phyloP scores from a whole-genome alignment of 345 rosid species.

The Eucalyptus cloeziana region DNA sequence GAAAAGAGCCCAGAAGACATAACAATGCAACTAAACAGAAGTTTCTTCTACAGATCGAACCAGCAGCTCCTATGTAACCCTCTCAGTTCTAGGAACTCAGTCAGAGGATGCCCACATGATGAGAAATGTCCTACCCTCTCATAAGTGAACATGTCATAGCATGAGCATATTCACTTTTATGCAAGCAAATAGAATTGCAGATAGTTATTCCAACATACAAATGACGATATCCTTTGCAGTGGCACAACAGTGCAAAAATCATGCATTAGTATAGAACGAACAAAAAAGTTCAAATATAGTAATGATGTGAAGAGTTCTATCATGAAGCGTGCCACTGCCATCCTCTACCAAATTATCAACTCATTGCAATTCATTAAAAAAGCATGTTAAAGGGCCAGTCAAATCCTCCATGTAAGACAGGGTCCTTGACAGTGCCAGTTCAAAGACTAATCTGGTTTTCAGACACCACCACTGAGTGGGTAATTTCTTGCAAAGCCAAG shows the following conservation, averaged over 20 bases:
- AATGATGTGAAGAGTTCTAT: background rate
- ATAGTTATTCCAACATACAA: background rate
- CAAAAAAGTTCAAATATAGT: background rate
- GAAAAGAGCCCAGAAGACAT: background rate
- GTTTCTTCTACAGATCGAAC: background rate
- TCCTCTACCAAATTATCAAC: background rate
- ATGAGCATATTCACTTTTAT: background rate
- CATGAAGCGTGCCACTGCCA: background rate
- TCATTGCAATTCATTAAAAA: background rate
- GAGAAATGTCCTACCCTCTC: background rate
- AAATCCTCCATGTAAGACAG: background rate
- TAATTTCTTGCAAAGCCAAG: background rate
- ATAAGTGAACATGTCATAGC: background rate
- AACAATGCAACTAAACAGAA: background rate
- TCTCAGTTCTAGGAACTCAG: background rate
- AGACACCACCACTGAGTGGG: background rate
- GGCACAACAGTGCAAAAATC: background rate
- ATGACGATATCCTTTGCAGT: background rate
- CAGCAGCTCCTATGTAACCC: background rate
- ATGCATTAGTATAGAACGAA: background rate
- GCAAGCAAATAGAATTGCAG: background rate
- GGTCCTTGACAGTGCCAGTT: background rate
- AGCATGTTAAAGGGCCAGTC: background rate
- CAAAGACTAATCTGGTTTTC: background rate
- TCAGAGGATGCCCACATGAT: background rate